Evolutionary conservation across 306 rosid genomes (phyloP).

Genomic region (Quercus aquifolioides): DNA sequence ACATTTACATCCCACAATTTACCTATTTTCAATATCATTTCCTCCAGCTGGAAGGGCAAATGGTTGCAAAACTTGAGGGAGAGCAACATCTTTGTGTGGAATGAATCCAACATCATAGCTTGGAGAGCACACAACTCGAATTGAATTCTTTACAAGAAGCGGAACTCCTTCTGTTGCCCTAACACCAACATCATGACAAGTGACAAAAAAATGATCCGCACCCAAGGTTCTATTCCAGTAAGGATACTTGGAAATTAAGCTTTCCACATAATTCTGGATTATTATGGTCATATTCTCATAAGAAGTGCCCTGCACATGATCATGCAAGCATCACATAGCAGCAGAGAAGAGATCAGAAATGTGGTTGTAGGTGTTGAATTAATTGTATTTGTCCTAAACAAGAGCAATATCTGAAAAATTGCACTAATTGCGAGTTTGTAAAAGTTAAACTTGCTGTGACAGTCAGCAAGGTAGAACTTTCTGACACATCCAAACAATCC

Average conservation of each 20-base stretch:
- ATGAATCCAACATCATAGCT: slow-evolving; percentile 95
- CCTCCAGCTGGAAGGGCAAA: slow-evolving; percentile 98
- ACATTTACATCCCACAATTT: neutral
- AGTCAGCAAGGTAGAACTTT: neutral
- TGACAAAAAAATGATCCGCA: slow-evolving; percentile 91
- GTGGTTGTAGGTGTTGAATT: neutral
- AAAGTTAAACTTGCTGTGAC: neutral
- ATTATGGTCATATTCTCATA: slow-evolving; percentile 93
- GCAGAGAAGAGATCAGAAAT: slow-evolving; percentile 8
- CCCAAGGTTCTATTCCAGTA: slow-evolving; percentile 99
- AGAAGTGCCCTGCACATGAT: slow-evolving; percentile 71
- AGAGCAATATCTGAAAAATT: neutral
- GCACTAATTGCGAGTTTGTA: neutral
- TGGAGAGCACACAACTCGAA: slow-evolving; percentile 95
- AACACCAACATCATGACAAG: slow-evolving; percentile 98
- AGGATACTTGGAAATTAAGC: slow-evolving; percentile 89
- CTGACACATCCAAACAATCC: neutral
- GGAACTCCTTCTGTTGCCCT: slow-evolving; percentile 92
- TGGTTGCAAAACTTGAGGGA: slow-evolving; percentile 95
- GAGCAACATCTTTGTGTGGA: slow-evolving; percentile 96
- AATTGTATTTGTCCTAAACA: neutral
- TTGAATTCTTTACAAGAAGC: slow-evolving; percentile 82
- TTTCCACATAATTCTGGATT: slow-evolving; percentile 78
- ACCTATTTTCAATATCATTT: slow-evolving; percentile 88
- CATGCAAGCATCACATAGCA: slow-evolving; percentile 20